Conservation (phyloP, 106 monocot species). For the Allium sativum region DNA sequence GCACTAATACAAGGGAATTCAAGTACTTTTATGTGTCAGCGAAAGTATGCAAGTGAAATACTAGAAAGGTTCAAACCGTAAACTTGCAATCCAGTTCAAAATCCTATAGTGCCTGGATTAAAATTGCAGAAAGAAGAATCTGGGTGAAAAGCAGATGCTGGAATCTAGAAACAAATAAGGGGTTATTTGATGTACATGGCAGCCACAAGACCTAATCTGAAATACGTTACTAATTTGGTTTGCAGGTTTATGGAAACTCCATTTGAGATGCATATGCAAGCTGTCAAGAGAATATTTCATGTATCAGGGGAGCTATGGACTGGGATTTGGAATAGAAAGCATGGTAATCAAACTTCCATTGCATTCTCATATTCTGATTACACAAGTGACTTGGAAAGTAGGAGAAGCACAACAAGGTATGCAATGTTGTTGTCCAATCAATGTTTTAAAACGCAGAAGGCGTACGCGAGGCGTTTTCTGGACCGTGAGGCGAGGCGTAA, state of each 20-base stretch:
- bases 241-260: neutral
- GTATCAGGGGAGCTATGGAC: neutral
- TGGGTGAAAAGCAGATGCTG: neutral
- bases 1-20: neutral
- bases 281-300: neutral
- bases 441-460: too few species aligned
- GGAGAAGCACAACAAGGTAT: neutral
- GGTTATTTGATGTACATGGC: conserved; percentile 1
- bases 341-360: neutral
- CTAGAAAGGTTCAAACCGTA: neutral
- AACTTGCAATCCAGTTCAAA: neutral
- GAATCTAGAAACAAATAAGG: neutral
- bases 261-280: neutral
- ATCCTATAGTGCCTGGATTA: neutral
- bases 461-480: too few species aligned
- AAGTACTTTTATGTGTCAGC: neutral
- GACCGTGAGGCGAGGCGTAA: too few species aligned
- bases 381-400: neutral
- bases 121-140: neutral
- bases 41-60: neutral
- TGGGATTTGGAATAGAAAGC: neutral
- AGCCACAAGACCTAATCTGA: conserved; percentile 2
- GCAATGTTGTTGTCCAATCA: neutral
- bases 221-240: neutral
- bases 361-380: neutral